Base-by-base conservation (phyloP, 352 stramenopile species). In the Blastocystis sp. region DNA sequence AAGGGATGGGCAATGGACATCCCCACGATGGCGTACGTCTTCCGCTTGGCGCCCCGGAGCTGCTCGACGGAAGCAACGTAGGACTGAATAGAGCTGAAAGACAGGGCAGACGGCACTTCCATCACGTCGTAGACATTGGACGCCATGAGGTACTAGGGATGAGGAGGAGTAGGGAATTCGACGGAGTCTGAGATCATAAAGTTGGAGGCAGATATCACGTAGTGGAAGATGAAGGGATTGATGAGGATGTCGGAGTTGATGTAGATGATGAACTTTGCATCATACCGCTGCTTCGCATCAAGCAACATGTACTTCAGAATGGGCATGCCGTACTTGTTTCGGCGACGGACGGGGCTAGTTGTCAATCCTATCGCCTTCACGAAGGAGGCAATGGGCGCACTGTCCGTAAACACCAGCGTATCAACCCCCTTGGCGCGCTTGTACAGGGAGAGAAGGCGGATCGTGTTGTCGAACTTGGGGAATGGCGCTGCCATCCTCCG, bases 211-310 rank as follows among this genome's bases (percentile, higher is more conserved):
- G 34, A 59, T 60, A 19, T 19, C 11, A 79, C n/a, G 19, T 19
- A 48, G 21, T 62, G 19, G 40, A 81, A 81, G 19, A 81, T n/a
- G 28, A 14, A 14, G 23, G 71, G 71, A 23, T 48, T 66, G 45
- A 81, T 40, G 28, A 81, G 71, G 45, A 81, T 61, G 59, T 81
- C 71, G 34, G 40, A 40, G 28, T 81, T 81, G 52, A 81, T 81
- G 59, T 81, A 81, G n/a, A n/a, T 53, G 59, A 66, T 66, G n/a
- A 66, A 52, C 43, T 65, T 23, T 1, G 71, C 43, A 10, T 28
- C 5, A 11, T 53, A 81, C 21, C 17, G 14, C 19, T 48, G 43
- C 52, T 81, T 59, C 48, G 52, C 71, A 2, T 66, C 21, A 21
- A 52, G 40, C 5, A 81, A 7, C 10, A 81, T 1, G 7, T 62